Percentiles rank a stretch among this genome's conserved stretches.
These are phyloP conservation scores for Zopfia rhizophila DNA, from an alignment of 2,329 filamentous ascomycete genomes.

Conservation along the genomic window DNA sequence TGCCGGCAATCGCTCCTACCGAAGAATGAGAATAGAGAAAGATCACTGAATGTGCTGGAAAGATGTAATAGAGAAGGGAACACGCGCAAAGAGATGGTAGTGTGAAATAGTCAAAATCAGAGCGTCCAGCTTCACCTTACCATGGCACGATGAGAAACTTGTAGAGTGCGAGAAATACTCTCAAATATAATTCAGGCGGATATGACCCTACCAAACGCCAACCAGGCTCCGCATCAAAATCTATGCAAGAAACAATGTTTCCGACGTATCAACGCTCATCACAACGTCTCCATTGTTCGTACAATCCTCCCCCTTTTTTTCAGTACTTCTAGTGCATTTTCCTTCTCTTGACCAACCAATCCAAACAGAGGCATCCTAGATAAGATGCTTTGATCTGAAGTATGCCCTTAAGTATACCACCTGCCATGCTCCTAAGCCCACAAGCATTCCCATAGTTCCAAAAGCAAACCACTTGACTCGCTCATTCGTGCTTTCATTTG, in stretches of 20 bases:
- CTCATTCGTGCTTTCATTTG: slow-evolving; percentile 99
- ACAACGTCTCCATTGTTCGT: slow-evolving; percentile 26
- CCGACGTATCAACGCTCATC: slow-evolving; percentile 1
- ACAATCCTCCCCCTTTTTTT: slow-evolving; percentile 14
- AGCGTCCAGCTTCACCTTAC: too few relatives aligned
- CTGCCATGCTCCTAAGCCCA: slow-evolving; percentile 94
- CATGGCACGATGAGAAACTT: too few relatives aligned
- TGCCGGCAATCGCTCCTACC: too few relatives aligned
- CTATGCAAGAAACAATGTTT: slow-evolving; percentile 27
- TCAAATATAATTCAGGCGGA: slow-evolving; percentile 13
- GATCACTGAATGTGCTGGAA: too few relatives aligned
- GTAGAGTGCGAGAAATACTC: too few relatives aligned
- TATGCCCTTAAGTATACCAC: slow-evolving; percentile 97
- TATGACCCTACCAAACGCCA: slow-evolving; percentile 36
- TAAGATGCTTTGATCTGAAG: slow-evolving; percentile 72
- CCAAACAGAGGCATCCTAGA: too few relatives aligned
- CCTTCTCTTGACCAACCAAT: slow-evolving; percentile 6
- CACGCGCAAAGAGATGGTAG: too few relatives aligned
- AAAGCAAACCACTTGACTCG: slow-evolving; percentile 99
- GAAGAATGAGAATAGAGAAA: too few relatives aligned
- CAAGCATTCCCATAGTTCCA: slow-evolving; percentile 88
- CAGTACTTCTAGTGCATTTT: not conserved
- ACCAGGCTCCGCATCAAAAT: slow-evolving; percentile 24
- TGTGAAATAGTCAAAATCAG: too few relatives aligned
- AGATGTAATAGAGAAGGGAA: too few relatives aligned